Base-by-base conservation (phyloP, 441 rosid species). In the Jatropha multifida region DNA sequence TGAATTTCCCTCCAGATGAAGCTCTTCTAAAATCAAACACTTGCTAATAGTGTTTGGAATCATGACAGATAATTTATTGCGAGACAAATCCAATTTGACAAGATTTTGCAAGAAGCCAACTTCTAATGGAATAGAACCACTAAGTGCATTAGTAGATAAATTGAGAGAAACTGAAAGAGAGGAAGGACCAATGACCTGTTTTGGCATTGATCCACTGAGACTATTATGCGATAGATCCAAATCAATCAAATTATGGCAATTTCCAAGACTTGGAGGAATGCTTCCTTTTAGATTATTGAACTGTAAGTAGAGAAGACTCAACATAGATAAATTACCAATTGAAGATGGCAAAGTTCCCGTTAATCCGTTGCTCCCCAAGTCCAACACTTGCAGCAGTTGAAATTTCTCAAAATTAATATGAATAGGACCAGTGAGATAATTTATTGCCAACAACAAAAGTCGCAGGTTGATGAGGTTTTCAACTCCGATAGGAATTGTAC, bases 181-280 rank as follows among this genome's bases (percentile, higher is more conserved):
- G 14, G 60, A 17, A 32, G 51, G 60, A 42, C 37, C 59, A 0
- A 51, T 14, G 10, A 68, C 44, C 2, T 68, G 44, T 49, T 2
- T 52, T 14, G 72, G 60, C 27, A 68, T 32, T 4, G 44, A 68
- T 9, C 72, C 72, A 68, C 1, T 66, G 44, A 68, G 60, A 15
- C 3, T 27, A 14, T 68, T 68, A 15, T 32, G 60, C 7, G 26
- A 17, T 9, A 68, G 72, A 7, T 51, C 26, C 23, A 68, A 49
- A 7, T 27, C 1, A 3, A 51, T 15, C 60, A 68, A 68, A 14
- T 32, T 17, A 27, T 17, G 26, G 15, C 72, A 51, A 32, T 3
- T 27, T 1, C 72, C 72, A 51, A 68, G 72, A 52, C 59, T 17
- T 40, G 72, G 60, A 51, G 72, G 72, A 26, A 51, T 68, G 72